A percentile compares a stretch with the other conserved stretches of the same genome.
Evolutionary conservation across 176 grass and related monocot species (phyloP).

Genomic region (Musa acuminata): DNA sequence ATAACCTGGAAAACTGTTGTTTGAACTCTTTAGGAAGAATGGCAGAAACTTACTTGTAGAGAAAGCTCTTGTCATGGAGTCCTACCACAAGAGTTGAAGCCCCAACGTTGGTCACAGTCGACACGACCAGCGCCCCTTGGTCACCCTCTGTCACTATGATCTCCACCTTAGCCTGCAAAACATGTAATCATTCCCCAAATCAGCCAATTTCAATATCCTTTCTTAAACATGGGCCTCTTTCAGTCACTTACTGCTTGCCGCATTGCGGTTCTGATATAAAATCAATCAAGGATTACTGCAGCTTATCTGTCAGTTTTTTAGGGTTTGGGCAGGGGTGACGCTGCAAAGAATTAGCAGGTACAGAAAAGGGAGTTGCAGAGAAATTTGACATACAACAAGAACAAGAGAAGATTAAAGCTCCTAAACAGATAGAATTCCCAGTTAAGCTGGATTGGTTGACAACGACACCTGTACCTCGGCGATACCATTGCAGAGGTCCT

Average conservation of each 20-base stretch:
- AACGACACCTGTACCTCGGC: conserved; percentile 39
- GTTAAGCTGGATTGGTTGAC: too few species aligned
- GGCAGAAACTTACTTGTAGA: conserved; percentile 37
- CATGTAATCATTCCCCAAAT: not conserved
- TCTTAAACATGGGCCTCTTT: too few species aligned
- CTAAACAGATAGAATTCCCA: not conserved
- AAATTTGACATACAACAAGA: not conserved
- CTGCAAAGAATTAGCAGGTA: not conserved
- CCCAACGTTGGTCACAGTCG: conserved; percentile 42
- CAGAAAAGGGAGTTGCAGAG: too few species aligned
- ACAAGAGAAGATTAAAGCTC: not conserved
- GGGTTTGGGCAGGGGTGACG: not conserved
- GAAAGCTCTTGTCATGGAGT: conserved; percentile 79
- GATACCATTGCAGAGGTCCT: conserved; percentile 88
- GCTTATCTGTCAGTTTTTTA: not conserved
- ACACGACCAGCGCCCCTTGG: conserved; percentile 44
- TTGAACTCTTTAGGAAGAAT: not conserved
- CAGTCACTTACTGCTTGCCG: too few species aligned
- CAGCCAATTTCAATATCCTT: too few species aligned
- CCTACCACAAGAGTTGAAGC: conserved; percentile 83
- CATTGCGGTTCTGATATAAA: too few species aligned
- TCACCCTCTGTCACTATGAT: conserved; percentile 88
- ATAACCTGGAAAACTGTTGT: too few species aligned
- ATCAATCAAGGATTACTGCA: not conserved
- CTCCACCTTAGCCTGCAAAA: conserved; percentile 67